Percentiles rank a stretch among this genome's conserved stretches.
These are phyloP conservation scores for Tylopilus orsonianus DNA, from an alignment of 1,284 basidiomycete species.

Conservation along the genomic window DNA sequence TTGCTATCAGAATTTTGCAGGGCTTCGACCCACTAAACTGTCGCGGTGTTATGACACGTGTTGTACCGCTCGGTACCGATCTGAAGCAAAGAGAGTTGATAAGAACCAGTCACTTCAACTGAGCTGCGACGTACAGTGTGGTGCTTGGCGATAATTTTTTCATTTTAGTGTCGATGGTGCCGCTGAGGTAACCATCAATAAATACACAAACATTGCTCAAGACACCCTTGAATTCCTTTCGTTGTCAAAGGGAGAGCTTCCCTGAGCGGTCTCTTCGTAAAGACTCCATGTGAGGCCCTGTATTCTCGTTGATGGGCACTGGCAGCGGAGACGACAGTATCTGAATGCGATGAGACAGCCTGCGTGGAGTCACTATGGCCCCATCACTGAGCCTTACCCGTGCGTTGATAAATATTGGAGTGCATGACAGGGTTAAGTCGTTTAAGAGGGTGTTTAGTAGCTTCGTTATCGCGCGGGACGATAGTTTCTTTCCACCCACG, in stretches of 20 bases:
- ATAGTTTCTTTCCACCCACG: constrained; percentile 37
- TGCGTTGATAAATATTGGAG: constrained; percentile 58
- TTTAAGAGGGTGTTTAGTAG: constrained; percentile 58
- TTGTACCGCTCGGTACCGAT: constrained; percentile 54
- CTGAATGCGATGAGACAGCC: constrained; percentile 33
- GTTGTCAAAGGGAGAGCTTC: constrained; percentile 53
- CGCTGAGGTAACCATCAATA: constrained; percentile 64
- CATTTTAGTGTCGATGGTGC: constrained; percentile 75
- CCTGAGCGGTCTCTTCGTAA: constrained; percentile 39
- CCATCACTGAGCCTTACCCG: constrained; percentile 42
- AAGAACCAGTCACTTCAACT: not conserved
- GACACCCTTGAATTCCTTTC: constrained; percentile 31
- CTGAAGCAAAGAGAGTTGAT: constrained; percentile 34
- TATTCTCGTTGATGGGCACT: constrained; percentile 71
- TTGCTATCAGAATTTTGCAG: constrained; percentile 54
- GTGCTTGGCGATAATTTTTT: constrained; percentile 56
- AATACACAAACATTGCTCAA: constrained; percentile 52
- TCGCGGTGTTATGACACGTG: constrained; percentile 72
- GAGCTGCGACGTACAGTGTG: constrained; percentile 41
- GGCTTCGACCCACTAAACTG: constrained; percentile 65
- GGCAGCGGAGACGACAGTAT: constrained; percentile 55
- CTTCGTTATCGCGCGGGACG: constrained; percentile 49
- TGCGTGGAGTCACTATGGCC: not conserved
- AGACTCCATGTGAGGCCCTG: constrained; percentile 34
- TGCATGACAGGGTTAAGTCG: constrained; percentile 71